Base-by-base conservation (phyloP, 345 rosid species). In the Pugionium cornutum region DNA sequence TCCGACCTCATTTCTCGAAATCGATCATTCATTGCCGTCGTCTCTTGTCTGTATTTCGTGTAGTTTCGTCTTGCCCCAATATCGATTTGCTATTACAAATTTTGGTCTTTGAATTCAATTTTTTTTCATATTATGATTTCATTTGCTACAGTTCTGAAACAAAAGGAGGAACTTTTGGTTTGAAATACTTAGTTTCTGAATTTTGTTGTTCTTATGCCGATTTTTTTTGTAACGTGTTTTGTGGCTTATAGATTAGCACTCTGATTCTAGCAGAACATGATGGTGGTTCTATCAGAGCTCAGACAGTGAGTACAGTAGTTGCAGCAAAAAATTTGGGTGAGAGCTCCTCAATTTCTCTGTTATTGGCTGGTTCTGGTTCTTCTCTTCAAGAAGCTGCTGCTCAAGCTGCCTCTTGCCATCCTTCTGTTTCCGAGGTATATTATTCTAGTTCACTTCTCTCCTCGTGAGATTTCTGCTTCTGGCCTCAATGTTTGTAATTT, bases 351-450 rank as follows among this genome's bases (percentile, higher is more conserved):
- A 76, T 90, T 58, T 80, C 97, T 4, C 34, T 94, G 75, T 67
- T 90, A 53, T 60, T 94, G 67, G 99, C 97, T 53, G 97, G 97
- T 44, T 88, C 90, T 28, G 97, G 99, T 11, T 66, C 87, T 58
- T 85, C 95, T 34, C 83, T 94, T 40, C 82, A 76, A 34, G 75
- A 80, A 47, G 99, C 97, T 48, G 99, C 92, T 46, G 28, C 76
- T 33, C 81, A 70, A 51, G 99, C 97, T 59, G 81, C 89, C 39
- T 77, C 95, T 5, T 83, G 83, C 68, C 95, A 94, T 67, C 88
- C 95, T 78, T 83, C 80, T 31, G 69, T 94, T 71, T 85, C 92
- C 29, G 82, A 83, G 95, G 99, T 83, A 6, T 27, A 32, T 64
- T 9, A 11, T 31, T 7, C n/a, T 6, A 18, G 18, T 18, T 18